Evolutionary conservation across 2,329 filamentous ascomycete species (phyloP), one percentile per base, ranked within the genome.

Genomic region (Diaporthe caulivora): DNA sequence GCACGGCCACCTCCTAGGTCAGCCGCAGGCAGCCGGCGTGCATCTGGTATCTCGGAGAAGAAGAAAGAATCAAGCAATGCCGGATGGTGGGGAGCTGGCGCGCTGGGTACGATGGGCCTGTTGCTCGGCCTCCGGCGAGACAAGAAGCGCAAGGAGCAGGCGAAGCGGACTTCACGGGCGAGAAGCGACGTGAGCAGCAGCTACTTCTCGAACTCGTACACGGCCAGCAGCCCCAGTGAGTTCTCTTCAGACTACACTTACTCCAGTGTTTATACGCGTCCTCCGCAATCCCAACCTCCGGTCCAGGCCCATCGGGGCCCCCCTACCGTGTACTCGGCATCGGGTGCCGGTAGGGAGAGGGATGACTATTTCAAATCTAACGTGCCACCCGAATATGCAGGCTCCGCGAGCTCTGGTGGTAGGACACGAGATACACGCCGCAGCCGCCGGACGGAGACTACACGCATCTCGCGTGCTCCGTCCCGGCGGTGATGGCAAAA

Each of bases 151-250:
- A 80, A 80, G 72, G 81, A 84, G 78, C 78, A 83, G 51, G 76
- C 80, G 62, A 83, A 81, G 64, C 71, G 74, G 57, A 44, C 71
- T 31, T 73, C 74, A 54, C 71, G 74, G 51, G 78, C 85, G 24
- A 81, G 84, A 72, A 87, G 86, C 83, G 80, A 86, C 78, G 77
- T 82, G 75, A 83, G 83, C 79, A 88, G 88, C 82, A 87, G 83
- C 80, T 87, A 88, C 80, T 90, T 85, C 69, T 87, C 87, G 75
- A 87, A 87, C 78, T 88, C 86, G 68, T 90, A 89, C 80, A 86
- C 85, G 29, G 85, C 84, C 75, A 85, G 82, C 76, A 86, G 81
- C 78, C 86, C 86, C 76, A 89, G 88, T 89, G 83, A 87, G 88
- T 88, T 79, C 76, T 72, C 40, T 54, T 71, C 70, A 44, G 72